Base-by-base conservation (phyloP, 202 grass and related monocot genomes). In the Zoysia matrella region DNA sequence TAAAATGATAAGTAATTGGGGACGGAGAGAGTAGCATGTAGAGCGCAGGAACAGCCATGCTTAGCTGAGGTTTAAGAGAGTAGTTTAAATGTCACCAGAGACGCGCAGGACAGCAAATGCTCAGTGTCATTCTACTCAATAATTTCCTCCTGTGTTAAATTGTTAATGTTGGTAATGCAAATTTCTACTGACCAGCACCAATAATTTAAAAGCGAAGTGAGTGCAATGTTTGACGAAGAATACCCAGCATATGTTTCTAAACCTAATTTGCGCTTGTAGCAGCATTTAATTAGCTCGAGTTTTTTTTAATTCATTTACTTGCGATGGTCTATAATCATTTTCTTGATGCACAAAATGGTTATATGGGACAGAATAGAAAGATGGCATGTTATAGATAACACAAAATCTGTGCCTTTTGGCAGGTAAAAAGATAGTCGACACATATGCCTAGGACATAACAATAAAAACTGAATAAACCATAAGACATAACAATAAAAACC, bases 331-430 rank as follows among this genome's bases (percentile, higher is more conserved):
- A 80, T 67, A 79, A 52, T 42, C 44, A 51, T 79, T 65, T 51
- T 6, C 15, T 46, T 52, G 53, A 18, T 49, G 61, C 69, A 74
- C 0, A 1, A 2, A 39, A 62, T n/a, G 67, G 22, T 16, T 43
- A 67, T 71, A 63, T 70, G 9, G 46, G 43, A 75, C 36, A 77
- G 47, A 10, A 42, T 65, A 85, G 40, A 45, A 60, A 74, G 36
- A 68, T 52, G 50, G 40, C 69, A 72, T 73, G 45, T 14, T 74
- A 80, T 52, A 80, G 55, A 52, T 46, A 67, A 60, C 47, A 69
- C 39, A 69, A 74, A 80, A 60, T 80, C 36, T 67, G 53, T 15
- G 83, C 79, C 66, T 66, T 42, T 79, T 74, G 46, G 62, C 16
- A 18, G 5, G 57, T 55, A 36, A 72, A 85, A 67, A 64, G 55